These are phyloP conservation scores for Termitomyces eurrhizus DNA, from an alignment of 768 basidiomycete genomes.

Conservation along the genomic window DNA sequence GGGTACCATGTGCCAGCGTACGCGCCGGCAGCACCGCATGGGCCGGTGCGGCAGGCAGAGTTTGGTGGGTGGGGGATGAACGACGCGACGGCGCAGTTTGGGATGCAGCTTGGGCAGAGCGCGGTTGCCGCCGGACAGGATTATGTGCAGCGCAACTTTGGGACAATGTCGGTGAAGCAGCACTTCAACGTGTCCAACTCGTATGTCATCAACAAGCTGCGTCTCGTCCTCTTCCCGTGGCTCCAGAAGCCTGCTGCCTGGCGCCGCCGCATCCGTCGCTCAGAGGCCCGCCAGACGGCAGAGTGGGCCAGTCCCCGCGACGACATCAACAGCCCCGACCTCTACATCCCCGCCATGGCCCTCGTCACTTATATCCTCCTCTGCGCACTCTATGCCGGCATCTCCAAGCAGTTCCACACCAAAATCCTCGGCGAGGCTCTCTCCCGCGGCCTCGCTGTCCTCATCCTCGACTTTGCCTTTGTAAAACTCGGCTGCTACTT, in stretches of 20 bases:
- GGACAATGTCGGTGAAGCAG: constrained; percentile 16
- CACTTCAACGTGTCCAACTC: constrained; percentile 92
- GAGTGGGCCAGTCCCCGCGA: constrained; percentile 90
- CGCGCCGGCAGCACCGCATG: constrained; percentile 23
- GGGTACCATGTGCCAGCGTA: constrained; percentile 40
- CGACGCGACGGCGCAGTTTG: constrained; percentile 91
- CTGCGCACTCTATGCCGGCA: constrained; percentile 79
- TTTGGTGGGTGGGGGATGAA: constrained; percentile 84
- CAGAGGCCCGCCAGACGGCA: constrained; percentile 54
- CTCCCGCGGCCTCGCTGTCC: constrained; percentile 78
- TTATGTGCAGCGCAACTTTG: constrained; percentile 83
- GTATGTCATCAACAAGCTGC: constrained; percentile 89
- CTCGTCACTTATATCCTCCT: constrained; percentile 94
- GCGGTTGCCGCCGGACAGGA: constrained; percentile 94
- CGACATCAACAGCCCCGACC: constrained; percentile 92
- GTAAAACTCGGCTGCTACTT: constrained; percentile 93
- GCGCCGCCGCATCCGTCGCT: constrained; percentile 53
- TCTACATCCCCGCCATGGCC: constrained; percentile 98
- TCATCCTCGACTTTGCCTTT: constrained; percentile 84
- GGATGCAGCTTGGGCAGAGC: constrained; percentile 90
- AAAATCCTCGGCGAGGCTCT: constrained; percentile 84
- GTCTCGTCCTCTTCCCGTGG: constrained; percentile 94
- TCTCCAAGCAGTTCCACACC: constrained; percentile 82
- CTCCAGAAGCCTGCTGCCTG: constrained; percentile 78
- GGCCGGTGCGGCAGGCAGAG: constrained; percentile 31